Percentiles rank a stretch among this genome's conserved stretches.
phyloP scores from a whole-genome alignment of 495 filamentous ascomycete genomes.

The Aspergillus steynii region DNA sequence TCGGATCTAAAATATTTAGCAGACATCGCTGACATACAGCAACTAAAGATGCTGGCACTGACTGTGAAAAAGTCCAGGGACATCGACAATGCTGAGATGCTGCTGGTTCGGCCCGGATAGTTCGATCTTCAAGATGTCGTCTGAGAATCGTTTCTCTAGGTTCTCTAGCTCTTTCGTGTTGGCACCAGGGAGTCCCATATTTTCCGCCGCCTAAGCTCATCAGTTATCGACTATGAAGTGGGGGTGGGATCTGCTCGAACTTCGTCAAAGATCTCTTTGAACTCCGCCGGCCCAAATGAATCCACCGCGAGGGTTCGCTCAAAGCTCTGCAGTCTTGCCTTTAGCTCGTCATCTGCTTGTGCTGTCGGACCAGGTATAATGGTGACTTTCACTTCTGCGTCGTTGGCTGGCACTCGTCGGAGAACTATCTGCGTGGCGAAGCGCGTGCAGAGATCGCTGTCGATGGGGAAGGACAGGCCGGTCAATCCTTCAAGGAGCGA shows the following conservation, averaged over 20 bases:
- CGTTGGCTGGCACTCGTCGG: slow-evolving; percentile 35
- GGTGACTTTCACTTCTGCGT: slow-evolving; percentile 24
- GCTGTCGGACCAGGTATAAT: slow-evolving; percentile 31
- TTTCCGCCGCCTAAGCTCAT: slow-evolving; percentile 21
- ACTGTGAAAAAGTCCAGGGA: slow-evolving; percentile 54
- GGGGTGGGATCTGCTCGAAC: slow-evolving; percentile 18
- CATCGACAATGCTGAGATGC: slow-evolving; percentile 54
- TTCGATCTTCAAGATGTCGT: slow-evolving; percentile 52
- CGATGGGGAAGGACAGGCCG: slow-evolving; percentile 52
- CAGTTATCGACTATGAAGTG: not conserved
- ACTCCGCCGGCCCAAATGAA: slow-evolving; percentile 31
- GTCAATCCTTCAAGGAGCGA: slow-evolving; percentile 54
- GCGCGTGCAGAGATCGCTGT: slow-evolving; percentile 55
- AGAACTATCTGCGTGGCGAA: slow-evolving; percentile 61
- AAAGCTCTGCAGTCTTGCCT: slow-evolving; percentile 24
- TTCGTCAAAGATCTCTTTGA: slow-evolving; percentile 31
- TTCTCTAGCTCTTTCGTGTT: slow-evolving; percentile 15
- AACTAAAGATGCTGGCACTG: not conserved
- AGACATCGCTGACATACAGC: not conserved
- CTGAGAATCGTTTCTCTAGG: slow-evolving; percentile 34
- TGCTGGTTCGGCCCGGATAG: slow-evolving; percentile 46
- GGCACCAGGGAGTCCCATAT: slow-evolving; percentile 30
- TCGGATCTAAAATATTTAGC: slow-evolving; percentile 18
- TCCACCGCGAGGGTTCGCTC: slow-evolving; percentile 21
- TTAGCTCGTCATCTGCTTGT: slow-evolving; percentile 19